These are phyloP conservation scores for Penicillium digitatum DNA, from an alignment of 2,329 filamentous ascomycete genomes.

Conservation along the genomic window DNA sequence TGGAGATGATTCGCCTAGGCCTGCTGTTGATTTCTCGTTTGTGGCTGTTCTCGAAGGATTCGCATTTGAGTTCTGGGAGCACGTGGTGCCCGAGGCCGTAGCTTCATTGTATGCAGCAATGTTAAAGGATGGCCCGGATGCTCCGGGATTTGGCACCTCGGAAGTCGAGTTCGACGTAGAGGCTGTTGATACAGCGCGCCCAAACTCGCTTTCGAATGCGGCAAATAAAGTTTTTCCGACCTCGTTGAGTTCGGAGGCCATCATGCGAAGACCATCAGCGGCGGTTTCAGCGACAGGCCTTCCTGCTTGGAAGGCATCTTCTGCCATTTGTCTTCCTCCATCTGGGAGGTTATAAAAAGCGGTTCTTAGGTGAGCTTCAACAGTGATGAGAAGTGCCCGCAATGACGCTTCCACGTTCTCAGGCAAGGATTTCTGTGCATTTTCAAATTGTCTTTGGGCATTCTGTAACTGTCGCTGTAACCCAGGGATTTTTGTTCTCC, in stretches of 20 bases:
- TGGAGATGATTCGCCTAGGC: background rate
- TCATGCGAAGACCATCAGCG: constrained; percentile 37
- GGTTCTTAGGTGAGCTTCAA: constrained; percentile 38
- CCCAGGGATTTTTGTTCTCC: constrained; percentile 36
- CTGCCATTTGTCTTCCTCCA: constrained; percentile 34
- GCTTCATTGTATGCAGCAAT: background rate
- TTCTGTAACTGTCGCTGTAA: constrained; percentile 37
- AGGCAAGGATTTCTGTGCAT: constrained; percentile 35
- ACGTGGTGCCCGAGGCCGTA: background rate
- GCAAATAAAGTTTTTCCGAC: constrained; percentile 38
- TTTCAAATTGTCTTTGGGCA: constrained; percentile 33
- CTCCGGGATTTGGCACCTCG: background rate
- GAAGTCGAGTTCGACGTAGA: background rate
- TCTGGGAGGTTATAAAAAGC: constrained; percentile 38
- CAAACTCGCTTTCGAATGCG: constrained; percentile 37
- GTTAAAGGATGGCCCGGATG: background rate
- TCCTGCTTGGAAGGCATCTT: constrained; percentile 36
- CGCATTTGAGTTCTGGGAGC: background rate
- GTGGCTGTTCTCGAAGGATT: background rate
- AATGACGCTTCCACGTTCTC: constrained; percentile 36
- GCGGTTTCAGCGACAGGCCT: constrained; percentile 37
- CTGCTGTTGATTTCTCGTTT: background rate
- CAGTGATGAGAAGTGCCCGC: constrained; percentile 32
- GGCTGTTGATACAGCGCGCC: constrained; percentile 15
- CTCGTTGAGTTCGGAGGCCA: constrained; percentile 42